Evolutionary conservation across 495 filamentous ascomycete genomes (phyloP).

Genomic region (Aspergillus baeticus): DNA sequence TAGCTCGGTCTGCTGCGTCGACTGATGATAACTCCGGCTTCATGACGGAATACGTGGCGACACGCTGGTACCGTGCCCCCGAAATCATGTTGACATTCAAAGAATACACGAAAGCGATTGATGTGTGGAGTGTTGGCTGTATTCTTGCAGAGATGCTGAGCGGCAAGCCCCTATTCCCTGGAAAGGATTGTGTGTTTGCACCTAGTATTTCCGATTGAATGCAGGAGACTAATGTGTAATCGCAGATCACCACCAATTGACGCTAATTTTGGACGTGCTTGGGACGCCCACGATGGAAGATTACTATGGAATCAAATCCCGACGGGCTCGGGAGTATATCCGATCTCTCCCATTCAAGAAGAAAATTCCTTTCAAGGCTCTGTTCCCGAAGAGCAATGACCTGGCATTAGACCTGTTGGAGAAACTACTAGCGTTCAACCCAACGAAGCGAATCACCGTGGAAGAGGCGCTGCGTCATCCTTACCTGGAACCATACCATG

Average conservation of each 20-base stretch:
- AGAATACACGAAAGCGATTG: conserved; percentile 99
- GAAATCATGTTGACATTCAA: conserved; percentile 99
- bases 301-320: conserved; percentile 99
- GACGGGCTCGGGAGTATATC: conserved; percentile 97
- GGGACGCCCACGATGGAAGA: conserved; percentile 99
- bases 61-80: conserved; percentile 97
- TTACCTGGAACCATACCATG: conserved; percentile 98
- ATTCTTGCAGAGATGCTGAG: conserved; percentile 99
- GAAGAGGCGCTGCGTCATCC: conserved; percentile 97
- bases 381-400: conserved; percentile 97
- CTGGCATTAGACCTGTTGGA: conserved; percentile 91
- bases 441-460: conserved; percentile 95
- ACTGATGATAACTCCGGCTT: conserved; percentile 99
- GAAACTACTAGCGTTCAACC: conserved; percentile 96
- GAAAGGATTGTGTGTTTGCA: conserved; percentile 88
- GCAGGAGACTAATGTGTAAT: conserved; percentile 8
- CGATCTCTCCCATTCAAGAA: conserved; percentile 99
- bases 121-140: conserved; percentile 99
- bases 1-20: conserved; percentile 88
- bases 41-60: conserved; percentile 99
- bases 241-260: conserved; percentile 95
- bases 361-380: conserved; percentile 95
- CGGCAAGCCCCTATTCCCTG: conserved; percentile 97
- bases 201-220: background rate
- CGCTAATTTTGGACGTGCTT: conserved; percentile 94